Conservation (phyloP, 2,329 filamentous ascomycete genomes). For the Sphaerulina vaccinii region DNA sequence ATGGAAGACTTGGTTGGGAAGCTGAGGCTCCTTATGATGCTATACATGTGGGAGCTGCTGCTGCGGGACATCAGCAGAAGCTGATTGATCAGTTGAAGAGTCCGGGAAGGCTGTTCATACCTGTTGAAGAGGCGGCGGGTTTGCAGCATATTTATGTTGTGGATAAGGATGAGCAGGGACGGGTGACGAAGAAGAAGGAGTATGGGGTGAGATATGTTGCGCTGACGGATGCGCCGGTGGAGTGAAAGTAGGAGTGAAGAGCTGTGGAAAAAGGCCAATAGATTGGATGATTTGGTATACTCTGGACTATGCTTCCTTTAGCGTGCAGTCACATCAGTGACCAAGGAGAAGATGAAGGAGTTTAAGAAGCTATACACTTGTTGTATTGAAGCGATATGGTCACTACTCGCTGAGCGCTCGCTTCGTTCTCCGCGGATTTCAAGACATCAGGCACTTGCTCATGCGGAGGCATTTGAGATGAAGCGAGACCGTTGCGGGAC, state of each 20-base stretch:
- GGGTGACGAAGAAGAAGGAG: slow-evolving; percentile 59
- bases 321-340: no score
- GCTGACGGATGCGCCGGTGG: slow-evolving; percentile 65
- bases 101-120: slow-evolving; percentile 80
- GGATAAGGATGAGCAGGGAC: slow-evolving; percentile 67
- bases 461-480: no score
- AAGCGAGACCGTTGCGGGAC: no score
- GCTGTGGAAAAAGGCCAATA: background rate
- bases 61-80: slow-evolving; percentile 67
- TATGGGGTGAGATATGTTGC: slow-evolving; percentile 77
- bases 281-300: background rate
- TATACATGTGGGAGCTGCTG: slow-evolving; percentile 92
- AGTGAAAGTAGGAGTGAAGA: background rate
- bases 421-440: no score
- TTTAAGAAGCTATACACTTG: no score
- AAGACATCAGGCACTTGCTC: no score
- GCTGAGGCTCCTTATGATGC: slow-evolving; percentile 71
- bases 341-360: no score
- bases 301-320: background rate
- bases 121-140: slow-evolving; percentile 57
- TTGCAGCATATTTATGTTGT: slow-evolving; percentile 71
- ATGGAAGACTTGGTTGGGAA: slow-evolving; percentile 53
- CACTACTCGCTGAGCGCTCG: no score
- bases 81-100: slow-evolving; percentile 74
- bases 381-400: no score